These are phyloP conservation scores for Cordyceps militaris DNA, from an alignment of 2,329 filamentous ascomycete genomes.

Conservation along the genomic window DNA sequence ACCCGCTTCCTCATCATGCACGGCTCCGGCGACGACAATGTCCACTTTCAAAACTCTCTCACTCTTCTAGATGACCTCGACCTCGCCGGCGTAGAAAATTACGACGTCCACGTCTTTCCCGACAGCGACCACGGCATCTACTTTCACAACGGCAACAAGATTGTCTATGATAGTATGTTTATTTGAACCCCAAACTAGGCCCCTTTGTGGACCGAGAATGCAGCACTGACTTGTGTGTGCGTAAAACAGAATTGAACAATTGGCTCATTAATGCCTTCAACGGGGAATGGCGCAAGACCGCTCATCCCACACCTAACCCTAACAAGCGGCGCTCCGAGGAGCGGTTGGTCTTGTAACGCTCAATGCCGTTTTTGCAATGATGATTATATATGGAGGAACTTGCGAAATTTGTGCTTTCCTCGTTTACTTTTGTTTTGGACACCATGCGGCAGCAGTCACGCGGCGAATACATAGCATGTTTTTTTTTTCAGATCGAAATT, in stretches of 20 bases:
- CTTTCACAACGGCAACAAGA: slow-evolving; percentile 85
- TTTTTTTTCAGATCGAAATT: neutral
- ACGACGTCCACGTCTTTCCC: slow-evolving; percentile 93
- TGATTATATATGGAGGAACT: neutral
- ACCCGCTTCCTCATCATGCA: slow-evolving; percentile 94
- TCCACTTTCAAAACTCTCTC: slow-evolving; percentile 92
- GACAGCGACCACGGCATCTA: slow-evolving; percentile 93
- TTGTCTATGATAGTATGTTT: slow-evolving; percentile 86
- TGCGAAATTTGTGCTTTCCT: neutral
- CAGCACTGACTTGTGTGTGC: slow-evolving; percentile 1
- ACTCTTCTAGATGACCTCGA: slow-evolving; percentile 82
- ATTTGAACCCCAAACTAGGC: neutral
- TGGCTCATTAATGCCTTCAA: slow-evolving; percentile 98
- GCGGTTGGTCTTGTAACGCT: neutral
- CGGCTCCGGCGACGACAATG: slow-evolving; percentile 93
- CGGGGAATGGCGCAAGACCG: slow-evolving; percentile 74
- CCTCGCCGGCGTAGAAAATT: slow-evolving; percentile 75
- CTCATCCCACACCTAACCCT: slow-evolving; percentile 40
- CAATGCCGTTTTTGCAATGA: slow-evolving; percentile 16
- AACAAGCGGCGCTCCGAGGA: slow-evolving; percentile 17
- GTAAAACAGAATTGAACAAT: slow-evolving; percentile 59
- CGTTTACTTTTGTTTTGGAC: neutral
- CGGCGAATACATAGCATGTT: neutral
- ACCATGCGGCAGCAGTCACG: neutral
- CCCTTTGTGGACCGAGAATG: no score